Percentiles rank a stretch among this genome's conserved stretches.
Conservation (phyloP, 441 rosid genomes). For the Cnidoscolus chayamansa region DNA sequence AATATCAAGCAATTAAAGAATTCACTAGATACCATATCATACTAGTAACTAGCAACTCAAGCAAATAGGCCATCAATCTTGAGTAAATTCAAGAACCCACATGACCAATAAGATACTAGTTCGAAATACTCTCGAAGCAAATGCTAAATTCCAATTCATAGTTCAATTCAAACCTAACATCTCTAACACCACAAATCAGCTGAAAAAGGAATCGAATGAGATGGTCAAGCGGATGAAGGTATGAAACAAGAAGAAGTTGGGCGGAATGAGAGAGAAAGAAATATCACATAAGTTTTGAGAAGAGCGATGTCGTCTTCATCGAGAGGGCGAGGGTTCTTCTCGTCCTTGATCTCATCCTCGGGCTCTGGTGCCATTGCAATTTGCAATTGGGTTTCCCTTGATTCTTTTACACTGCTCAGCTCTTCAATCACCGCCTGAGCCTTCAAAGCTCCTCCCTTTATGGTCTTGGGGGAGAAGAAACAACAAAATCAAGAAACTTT, state of each 20-base stretch:
- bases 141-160: background rate
- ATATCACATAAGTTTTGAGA: slow-evolving; percentile 79
- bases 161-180: background rate
- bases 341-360: slow-evolving; percentile 59
- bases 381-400: background rate
- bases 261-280: background rate
- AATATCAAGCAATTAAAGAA: background rate
- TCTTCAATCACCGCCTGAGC: background rate
- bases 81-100: too few relatives aligned
- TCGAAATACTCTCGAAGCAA: background rate
- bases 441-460: background rate
- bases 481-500: too few relatives aligned
- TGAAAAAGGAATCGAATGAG: background rate
- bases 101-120: background rate
- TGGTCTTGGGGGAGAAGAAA: background rate
- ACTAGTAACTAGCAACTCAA: too few relatives aligned
- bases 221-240: background rate
- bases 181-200: background rate
- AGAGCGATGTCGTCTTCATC: slow-evolving; percentile 96
- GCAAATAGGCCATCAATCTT: too few relatives aligned
- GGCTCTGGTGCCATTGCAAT: slow-evolving; percentile 45
- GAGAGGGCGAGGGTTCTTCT: slow-evolving; percentile 88
- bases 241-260: background rate
- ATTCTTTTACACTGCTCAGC: too few relatives aligned
- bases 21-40: too few relatives aligned